Evolutionary conservation across 2,329 filamentous ascomycete species (phyloP).

Genomic region (Clonostachys byssicola): DNA sequence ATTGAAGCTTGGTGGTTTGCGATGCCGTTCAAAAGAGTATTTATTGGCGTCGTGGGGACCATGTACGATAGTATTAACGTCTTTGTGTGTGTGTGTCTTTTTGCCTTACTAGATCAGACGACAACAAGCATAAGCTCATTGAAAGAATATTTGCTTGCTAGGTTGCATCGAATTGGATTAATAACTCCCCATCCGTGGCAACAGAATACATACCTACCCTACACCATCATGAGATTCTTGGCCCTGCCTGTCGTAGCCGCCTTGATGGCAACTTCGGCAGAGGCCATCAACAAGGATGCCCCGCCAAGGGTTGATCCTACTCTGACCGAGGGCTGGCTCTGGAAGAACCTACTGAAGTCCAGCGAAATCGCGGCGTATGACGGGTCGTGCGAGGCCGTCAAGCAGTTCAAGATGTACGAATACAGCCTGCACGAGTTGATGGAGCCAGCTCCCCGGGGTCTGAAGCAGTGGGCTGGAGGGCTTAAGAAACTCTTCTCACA

Average conservation of each 20-base stretch:
- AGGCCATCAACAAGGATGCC: constrained; percentile 19
- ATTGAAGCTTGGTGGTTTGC: not conserved
- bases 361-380: constrained; percentile 19
- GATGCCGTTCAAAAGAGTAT: not conserved
- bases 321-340: constrained; percentile 31
- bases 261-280: constrained; percentile 9
- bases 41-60: not conserved
- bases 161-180: no score
- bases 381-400: constrained; percentile 23
- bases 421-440: constrained; percentile 38
- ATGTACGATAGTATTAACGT: no score
- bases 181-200: no score
- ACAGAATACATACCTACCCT: not conserved
- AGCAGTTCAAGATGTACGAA: constrained; percentile 30
- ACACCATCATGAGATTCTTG: constrained; percentile 14
- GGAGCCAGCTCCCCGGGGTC: constrained; percentile 26
- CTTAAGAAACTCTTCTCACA: constrained; percentile 32
- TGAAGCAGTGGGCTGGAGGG: constrained; percentile 30
- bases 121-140: no score
- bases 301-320: constrained; percentile 19
- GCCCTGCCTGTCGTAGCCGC: constrained; percentile 4
- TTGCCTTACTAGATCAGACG: no score
- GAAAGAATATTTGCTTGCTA: no score
- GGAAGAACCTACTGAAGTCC: constrained; percentile 31
- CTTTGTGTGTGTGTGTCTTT: no score